These are phyloP conservation scores for Astragalus membranaceus DNA, from an alignment of 306 rosid species.

Conservation along the genomic window DNA sequence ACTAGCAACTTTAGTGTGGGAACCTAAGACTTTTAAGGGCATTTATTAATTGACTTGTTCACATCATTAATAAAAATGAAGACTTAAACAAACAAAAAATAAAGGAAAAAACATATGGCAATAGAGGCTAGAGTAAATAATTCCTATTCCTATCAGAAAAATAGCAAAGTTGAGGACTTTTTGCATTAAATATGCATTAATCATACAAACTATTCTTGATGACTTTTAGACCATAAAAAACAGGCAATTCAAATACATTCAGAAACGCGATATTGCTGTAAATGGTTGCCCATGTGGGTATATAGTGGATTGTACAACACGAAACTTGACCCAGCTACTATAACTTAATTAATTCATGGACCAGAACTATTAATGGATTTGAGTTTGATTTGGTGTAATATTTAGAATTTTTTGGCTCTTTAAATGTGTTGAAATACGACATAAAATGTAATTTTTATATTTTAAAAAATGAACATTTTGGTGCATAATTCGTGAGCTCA, in stretches of 20 bases:
- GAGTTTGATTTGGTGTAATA: too few relatives aligned
- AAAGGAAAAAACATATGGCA: background rate
- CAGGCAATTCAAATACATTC: background rate
- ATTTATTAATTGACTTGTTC: background rate
- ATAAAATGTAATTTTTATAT: too few relatives aligned
- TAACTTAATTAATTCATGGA: too few relatives aligned
- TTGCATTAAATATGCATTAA: slow-evolving; percentile 1
- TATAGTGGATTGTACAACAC: background rate
- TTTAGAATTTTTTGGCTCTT: too few relatives aligned
- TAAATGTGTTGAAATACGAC: too few relatives aligned
- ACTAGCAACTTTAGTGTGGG: slow-evolving; percentile 4
- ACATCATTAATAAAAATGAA: background rate
- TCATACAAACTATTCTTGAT: background rate
- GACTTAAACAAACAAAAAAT: background rate
- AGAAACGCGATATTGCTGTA: background rate
- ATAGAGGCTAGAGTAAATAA: background rate
- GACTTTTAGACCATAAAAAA: background rate
- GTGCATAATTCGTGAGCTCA: too few relatives aligned
- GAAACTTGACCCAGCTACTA: background rate
- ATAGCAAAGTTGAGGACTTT: background rate
- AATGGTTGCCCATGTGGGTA: slow-evolving; percentile 3
- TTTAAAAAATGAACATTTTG: too few relatives aligned
- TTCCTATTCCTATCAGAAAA: background rate
- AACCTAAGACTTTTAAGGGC: background rate
- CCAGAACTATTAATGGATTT: too few relatives aligned